These are phyloP conservation scores for Tricholoma hemisulphureum DNA, from an alignment of 768 basidiomycete species.

Conservation along the genomic window DNA sequence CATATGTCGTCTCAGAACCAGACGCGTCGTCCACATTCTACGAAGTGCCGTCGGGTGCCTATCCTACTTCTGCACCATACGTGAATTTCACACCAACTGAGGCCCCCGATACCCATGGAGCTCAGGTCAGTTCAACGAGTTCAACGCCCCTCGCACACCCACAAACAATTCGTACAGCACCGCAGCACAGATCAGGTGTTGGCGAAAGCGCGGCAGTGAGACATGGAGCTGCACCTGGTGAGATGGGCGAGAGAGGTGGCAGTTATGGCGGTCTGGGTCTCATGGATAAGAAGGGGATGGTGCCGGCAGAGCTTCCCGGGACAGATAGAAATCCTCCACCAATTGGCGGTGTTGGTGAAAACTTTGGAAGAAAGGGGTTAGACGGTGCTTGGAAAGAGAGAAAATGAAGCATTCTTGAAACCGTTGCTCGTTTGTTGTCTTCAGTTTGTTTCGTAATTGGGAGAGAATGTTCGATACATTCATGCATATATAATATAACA, in stretches of 20 bases:
- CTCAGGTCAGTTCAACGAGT: conserved; percentile 43
- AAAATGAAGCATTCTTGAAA: conserved; percentile 31
- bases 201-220: conserved; percentile 49
- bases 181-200: conserved; percentile 42
- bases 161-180: conserved; percentile 41
- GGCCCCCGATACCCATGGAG: conserved; percentile 34
- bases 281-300: conserved; percentile 42
- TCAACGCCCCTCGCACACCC: conserved; percentile 40
- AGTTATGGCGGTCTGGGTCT: conserved; percentile 42
- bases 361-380: conserved; percentile 46
- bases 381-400: conserved; percentile 49
- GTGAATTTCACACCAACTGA: conserved; percentile 41
- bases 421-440: not conserved
- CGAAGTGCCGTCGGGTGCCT: conserved; percentile 71
- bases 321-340: conserved; percentile 48
- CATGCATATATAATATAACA: not conserved
- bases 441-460: not conserved
- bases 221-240: conserved; percentile 41
- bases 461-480: not conserved
- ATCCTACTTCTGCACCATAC: conserved; percentile 49
- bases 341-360: conserved; percentile 41
- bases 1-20: conserved; percentile 74
- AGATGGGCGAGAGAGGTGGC: conserved; percentile 42
- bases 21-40: conserved; percentile 61
- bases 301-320: conserved; percentile 35